Evolutionary conservation across 2,329 filamentous ascomycete species (phyloP).

Genomic region (Xylaria digitata): DNA sequence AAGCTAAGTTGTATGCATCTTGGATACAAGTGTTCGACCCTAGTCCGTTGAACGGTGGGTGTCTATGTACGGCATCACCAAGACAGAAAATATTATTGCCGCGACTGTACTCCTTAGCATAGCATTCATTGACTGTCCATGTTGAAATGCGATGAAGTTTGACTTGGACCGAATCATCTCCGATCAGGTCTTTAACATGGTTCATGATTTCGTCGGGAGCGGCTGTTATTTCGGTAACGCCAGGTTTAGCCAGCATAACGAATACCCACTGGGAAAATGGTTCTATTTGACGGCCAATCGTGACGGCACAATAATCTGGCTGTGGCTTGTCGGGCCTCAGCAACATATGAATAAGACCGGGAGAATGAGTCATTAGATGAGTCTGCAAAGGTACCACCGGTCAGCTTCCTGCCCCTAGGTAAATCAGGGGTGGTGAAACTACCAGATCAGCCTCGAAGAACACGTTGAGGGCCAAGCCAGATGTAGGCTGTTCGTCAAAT

Average conservation of each 20-base stretch:
- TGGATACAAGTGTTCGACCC: constrained; percentile 35
- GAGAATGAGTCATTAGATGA: constrained; percentile 28
- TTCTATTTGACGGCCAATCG: constrained; percentile 32
- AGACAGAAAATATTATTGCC: constrained; percentile 31
- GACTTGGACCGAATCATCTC: constrained; percentile 20
- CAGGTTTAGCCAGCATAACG: constrained; percentile 32
- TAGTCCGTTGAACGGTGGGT: constrained; percentile 32
- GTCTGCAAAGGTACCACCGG: constrained; percentile 1
- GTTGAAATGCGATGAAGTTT: constrained; percentile 26
- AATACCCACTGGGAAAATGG: constrained; percentile 32
- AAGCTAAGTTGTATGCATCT: constrained; percentile 36
- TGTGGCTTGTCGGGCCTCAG: constrained; percentile 29
- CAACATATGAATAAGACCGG: constrained; percentile 32
- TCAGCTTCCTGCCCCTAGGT: constrained; percentile 2
- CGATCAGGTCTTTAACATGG: constrained; percentile 30
- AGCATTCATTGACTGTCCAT: constrained; percentile 31
- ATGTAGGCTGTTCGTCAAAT: constrained; percentile 14
- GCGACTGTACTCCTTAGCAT: constrained; percentile 29
- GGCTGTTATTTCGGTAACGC: constrained; percentile 27
- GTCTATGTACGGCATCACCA: constrained; percentile 32
- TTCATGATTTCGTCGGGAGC: constrained; percentile 26
- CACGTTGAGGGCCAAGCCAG: constrained; percentile 31
- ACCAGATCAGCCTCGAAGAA: constrained; percentile 35
- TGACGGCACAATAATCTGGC: constrained; percentile 31
- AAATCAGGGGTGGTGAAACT: background rate